Evolutionary conservation across 140 eudicot species (phyloP).

Genomic region (Senecio squalidus): DNA sequence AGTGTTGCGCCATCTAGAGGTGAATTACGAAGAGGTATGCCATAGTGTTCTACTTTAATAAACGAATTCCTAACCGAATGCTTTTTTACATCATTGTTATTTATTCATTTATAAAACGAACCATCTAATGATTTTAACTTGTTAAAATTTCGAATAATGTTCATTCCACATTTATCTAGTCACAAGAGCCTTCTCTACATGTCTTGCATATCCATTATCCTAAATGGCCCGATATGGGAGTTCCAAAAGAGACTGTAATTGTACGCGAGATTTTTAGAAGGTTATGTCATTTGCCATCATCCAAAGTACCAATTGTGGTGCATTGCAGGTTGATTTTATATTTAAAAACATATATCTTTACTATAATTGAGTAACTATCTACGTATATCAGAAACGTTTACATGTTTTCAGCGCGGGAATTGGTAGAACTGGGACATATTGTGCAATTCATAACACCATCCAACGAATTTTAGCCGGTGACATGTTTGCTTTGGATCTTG

Average conservation of each 20-base stretch:
- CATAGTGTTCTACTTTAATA: not conserved
- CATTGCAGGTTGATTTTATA: slow-evolving; percentile 78
- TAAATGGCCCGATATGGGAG: slow-evolving; percentile 97
- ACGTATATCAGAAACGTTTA: slow-evolving; percentile 21
- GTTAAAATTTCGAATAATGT: no score
- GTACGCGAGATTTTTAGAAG: slow-evolving; percentile 82
- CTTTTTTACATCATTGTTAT: no score
- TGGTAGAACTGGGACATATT: slow-evolving; percentile 97
- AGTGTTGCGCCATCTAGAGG: slow-evolving; percentile 67
- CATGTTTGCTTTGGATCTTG: slow-evolving; percentile 80
- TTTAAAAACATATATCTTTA: not conserved
- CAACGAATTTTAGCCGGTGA: slow-evolving; percentile 79
- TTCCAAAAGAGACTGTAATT: slow-evolving; percentile 66
- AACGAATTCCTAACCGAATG: no score
- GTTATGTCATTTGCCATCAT: slow-evolving; percentile 47
- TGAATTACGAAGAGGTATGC: slow-evolving; percentile 75
- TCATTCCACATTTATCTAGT: slow-evolving; percentile 37
- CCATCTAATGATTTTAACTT: no score
- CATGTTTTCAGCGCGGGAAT: slow-evolving; percentile 79
- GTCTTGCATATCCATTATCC: slow-evolving; percentile 87
- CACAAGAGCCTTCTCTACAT: slow-evolving; percentile 62
- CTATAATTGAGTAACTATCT: not conserved
- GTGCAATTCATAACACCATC: slow-evolving; percentile 75
- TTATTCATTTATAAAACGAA: no score
- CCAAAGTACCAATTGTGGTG: slow-evolving; percentile 76